A percentile compares a stretch with the other conserved stretches of the same genome.
phyloP scores from a whole-genome alignment of 108 stramenopile genomes.

The Fistulifera pelliculosa region DNA sequence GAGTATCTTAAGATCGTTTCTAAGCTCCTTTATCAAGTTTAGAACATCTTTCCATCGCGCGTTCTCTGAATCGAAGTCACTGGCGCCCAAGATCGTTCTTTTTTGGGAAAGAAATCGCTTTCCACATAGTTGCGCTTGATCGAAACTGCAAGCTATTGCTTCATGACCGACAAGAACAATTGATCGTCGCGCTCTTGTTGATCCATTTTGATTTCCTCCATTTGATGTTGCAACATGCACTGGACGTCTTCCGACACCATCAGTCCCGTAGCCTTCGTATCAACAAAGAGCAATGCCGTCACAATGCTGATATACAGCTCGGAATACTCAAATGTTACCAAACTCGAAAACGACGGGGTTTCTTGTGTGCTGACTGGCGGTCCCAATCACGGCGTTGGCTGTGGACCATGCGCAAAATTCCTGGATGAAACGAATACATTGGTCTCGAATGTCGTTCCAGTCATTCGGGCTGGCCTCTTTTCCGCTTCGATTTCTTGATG shows the following conservation, averaged over 20 bases:
- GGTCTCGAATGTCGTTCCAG: background rate
- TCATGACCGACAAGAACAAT: too few relatives aligned
- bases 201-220: constrained; percentile 1
- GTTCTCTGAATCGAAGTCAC: too few relatives aligned
- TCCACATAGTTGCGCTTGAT: too few relatives aligned
- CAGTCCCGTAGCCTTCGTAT: background rate
- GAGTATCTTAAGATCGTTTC: too few relatives aligned
- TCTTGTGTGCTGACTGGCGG: background rate
- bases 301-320: too few relatives aligned
- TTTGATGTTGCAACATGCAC: background rate
- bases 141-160: too few relatives aligned
- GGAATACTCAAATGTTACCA: background rate
- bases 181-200: background rate
- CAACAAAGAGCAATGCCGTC: too few relatives aligned
- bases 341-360: background rate
- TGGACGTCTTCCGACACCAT: background rate
- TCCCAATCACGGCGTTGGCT: background rate
- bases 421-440: background rate
- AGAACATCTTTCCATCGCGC: too few relatives aligned
- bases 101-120: too few relatives aligned
- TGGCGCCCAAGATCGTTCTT: too few relatives aligned
- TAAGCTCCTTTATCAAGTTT: too few relatives aligned
- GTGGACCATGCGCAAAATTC: background rate
- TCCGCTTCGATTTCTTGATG: background rate
- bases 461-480: background rate